Conservation (phyloP, 441 rosid genomes). For the Pelargonium cotyledonis region DNA sequence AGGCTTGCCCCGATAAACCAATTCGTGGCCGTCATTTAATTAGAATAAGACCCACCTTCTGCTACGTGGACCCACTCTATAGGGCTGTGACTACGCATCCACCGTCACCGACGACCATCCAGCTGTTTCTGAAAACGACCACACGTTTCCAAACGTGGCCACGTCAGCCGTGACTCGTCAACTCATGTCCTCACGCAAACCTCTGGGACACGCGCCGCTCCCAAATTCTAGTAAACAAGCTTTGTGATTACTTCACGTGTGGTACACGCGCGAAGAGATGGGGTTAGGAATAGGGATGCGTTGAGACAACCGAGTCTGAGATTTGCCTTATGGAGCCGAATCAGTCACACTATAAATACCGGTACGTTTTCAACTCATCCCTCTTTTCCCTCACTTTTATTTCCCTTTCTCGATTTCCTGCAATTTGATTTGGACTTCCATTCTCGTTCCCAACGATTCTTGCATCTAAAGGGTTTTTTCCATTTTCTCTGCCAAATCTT, state of each 20-base stretch:
- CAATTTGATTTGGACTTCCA: too few relatives aligned
- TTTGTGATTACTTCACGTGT: neutral
- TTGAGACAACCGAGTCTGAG: conserved; percentile 19
- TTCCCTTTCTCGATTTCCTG: too few relatives aligned
- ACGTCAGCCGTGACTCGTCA: conserved; percentile 35
- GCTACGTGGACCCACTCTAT: conserved; percentile 27
- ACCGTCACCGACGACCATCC: conserved; percentile 43
- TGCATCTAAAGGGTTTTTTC: too few relatives aligned
- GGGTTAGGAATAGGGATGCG: neutral
- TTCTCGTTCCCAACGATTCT: neutral
- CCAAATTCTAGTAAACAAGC: neutral
- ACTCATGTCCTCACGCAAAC: neutral
- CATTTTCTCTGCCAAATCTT: too few relatives aligned
- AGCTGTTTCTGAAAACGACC: conserved; percentile 51
- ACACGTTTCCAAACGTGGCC: conserved; percentile 40
- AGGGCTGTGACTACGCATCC: conserved; percentile 13
- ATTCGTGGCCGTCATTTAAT: neutral
- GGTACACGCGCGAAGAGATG: neutral
- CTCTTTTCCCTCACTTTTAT: too few relatives aligned
- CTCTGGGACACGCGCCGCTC: neutral
- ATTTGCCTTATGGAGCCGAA: conserved; percentile 19
- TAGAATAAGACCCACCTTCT: neutral
- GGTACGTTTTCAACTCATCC: too few relatives aligned
- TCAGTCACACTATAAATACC: conserved; percentile 26
- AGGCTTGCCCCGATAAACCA: too few relatives aligned